These are phyloP conservation scores for Sphaerobolus stellatus DNA, from an alignment of 1,284 basidiomycete species.

Conservation along the genomic window DNA sequence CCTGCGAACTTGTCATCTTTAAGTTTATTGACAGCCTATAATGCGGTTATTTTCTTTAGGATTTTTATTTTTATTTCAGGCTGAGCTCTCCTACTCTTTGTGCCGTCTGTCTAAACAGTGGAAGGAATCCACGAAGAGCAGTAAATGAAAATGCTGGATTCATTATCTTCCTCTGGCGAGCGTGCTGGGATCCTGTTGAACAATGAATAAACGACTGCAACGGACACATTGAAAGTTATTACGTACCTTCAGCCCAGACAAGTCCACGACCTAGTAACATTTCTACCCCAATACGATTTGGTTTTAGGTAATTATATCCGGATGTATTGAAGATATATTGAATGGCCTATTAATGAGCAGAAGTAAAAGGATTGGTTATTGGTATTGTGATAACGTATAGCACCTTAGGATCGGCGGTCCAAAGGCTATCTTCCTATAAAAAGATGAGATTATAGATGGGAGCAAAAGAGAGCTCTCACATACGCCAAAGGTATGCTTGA, in stretches of 20 bases:
- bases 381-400: background rate
- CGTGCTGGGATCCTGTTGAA: background rate
- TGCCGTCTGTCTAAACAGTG: background rate
- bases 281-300: background rate
- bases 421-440: background rate
- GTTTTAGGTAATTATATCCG: background rate
- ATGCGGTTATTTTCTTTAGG: no score
- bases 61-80: no score
- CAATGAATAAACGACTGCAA: background rate
- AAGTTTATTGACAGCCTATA: no score
- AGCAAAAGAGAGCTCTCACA: constrained; percentile 4
- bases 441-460: background rate
- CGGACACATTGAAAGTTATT: background rate
- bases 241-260: background rate
- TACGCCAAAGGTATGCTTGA: constrained; percentile 28
- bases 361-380: background rate
- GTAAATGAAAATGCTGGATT: constrained; percentile 1
- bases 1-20: background rate
- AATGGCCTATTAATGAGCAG: background rate
- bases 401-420: background rate
- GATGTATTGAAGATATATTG: background rate
- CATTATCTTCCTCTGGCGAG: background rate
- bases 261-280: background rate
- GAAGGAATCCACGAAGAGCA: background rate
- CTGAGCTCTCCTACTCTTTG: no score